These are phyloP conservation scores for Trichoderma lentiforme DNA, from an alignment of 2,329 filamentous ascomycete species.

Conservation along the genomic window DNA sequence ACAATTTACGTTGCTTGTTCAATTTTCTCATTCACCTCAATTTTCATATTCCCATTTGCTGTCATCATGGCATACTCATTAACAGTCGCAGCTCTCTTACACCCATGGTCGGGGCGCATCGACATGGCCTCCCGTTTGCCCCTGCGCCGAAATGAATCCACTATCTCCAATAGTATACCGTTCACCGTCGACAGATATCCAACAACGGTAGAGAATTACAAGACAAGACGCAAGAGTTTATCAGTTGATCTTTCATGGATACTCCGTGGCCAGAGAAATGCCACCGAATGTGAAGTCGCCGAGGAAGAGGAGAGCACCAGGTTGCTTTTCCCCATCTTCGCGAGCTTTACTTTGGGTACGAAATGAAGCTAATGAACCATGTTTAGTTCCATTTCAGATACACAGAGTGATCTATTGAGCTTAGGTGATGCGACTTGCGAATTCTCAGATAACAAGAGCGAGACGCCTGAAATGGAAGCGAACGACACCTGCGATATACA, in stretches of 20 bases:
- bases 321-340: background rate
- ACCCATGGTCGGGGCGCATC: conserved; percentile 1
- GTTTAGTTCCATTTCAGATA: background rate
- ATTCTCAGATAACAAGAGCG: background rate
- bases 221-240: background rate
- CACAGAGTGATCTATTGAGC: background rate
- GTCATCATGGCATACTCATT: background rate
- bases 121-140: background rate
- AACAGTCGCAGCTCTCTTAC: background rate
- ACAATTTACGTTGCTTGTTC: rapidly evolving
- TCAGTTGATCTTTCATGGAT: background rate
- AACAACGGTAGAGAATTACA: background rate
- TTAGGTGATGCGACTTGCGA: background rate
- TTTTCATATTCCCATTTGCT: background rate
- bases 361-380: background rate
- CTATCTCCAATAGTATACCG: too few species aligned
- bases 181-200: background rate
- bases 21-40: background rate
- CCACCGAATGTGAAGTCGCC: background rate
- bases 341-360: background rate
- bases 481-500: background rate
- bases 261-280: background rate
- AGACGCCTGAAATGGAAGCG: background rate
- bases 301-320: background rate
- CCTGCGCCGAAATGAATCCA: background rate